A percentile compares a stretch with the other conserved stretches of the same genome.
Evolutionary conservation across 345 rosid species (phyloP).

Genomic region (Gossypium anomalum): DNA sequence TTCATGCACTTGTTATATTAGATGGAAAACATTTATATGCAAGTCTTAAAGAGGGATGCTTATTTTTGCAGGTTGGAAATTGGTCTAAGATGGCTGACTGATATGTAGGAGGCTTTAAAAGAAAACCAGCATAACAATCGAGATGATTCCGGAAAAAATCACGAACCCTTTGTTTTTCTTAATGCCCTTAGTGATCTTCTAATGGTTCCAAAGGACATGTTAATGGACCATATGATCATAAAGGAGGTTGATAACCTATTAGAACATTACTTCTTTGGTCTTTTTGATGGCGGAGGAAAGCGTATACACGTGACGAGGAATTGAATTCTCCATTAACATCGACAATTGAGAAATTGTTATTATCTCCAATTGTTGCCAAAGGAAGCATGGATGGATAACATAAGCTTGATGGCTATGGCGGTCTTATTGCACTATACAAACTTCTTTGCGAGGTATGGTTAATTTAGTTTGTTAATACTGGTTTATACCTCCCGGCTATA

Average conservation of each 20-base stretch:
- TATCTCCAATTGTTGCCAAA: neutral
- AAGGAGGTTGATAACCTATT: neutral
- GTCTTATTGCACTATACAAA: neutral
- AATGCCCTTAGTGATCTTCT: neutral
- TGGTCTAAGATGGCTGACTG: neutral
- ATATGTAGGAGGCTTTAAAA: neutral
- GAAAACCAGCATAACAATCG: neutral
- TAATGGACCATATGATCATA: neutral
- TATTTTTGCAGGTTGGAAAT: slow-evolving; percentile 1
- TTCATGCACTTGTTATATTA: no score
- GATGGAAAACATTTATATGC: neutral
- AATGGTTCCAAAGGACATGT: neutral
- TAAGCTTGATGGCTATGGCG: neutral
- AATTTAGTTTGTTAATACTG: no score
- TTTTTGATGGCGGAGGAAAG: neutral
- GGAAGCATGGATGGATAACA: neutral
- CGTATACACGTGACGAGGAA: neutral
- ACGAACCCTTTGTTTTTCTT: neutral
- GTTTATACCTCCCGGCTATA: no score
- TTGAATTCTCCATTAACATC: neutral
- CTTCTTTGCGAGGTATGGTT: neutral
- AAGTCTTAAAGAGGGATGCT: neutral
- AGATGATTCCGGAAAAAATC: neutral
- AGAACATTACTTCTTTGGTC: neutral
- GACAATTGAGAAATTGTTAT: neutral